Base-by-base conservation (phyloP, 192 early-diverging fungal species). In the Polychytrium aggregatum region DNA sequence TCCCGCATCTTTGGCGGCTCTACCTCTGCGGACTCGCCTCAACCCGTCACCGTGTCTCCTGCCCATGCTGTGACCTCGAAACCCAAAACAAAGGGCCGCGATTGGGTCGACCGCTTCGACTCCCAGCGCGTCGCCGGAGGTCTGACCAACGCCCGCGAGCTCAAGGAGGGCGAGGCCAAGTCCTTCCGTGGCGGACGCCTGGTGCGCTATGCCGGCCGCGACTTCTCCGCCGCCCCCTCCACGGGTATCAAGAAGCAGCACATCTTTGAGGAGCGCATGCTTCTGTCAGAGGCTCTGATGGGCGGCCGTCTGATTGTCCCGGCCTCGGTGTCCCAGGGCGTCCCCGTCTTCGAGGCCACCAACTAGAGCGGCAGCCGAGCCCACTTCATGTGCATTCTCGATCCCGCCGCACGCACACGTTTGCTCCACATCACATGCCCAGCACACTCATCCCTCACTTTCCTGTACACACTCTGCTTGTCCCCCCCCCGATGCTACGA, bases 161-260 rank as follows among this genome's bases (percentile, higher is more conserved):
- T 6, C 25, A 49, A 58, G 18, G 36, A 51, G 36, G 53, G 36
- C 48, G 17, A 27, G 44, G 14, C 24, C 35, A 30, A 30, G 16
- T 69, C 76, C 29, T 35, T 73, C 40, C 52, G 75, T 43, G 71
- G 69, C 25, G 63, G 66, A 2, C 40, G 59, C 0, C 47, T 70
- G 39, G 63, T 82, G 49, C 67, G 76, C 39, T 86, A 84, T 62
- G 90, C 87, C 24, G 90, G 92, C 34, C 83, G 94, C 44, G 84
- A 85, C 50, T 85, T 85, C 37, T 86, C 84, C 33, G 94, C 88
- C 34, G 67, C 72, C 4, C 72, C 72, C 6, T 60, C 70, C 26
- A 94, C 93, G 18, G 93, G 93, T 50, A 81, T 86, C 67, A 92
- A 97, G 81, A 92, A 91, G 84, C 82, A 86, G 52, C 66, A 64